phyloP scores from a whole-genome alignment of 2,329 filamentous ascomycete genomes.

The Apiospora sp. region DNA sequence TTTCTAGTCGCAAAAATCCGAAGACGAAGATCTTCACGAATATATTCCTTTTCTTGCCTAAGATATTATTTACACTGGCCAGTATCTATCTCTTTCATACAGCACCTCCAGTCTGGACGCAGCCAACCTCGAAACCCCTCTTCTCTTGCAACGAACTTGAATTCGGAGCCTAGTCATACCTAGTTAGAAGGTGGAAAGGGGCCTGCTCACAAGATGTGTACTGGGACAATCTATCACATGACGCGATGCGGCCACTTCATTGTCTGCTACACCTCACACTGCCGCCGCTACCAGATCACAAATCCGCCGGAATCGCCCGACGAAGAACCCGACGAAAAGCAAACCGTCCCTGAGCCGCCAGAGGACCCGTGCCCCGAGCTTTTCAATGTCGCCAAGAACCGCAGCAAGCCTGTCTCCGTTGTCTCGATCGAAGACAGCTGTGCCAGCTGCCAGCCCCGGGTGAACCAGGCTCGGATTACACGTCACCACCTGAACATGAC shows the following conservation, averaged over 20 bases:
- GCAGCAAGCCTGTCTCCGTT: no score
- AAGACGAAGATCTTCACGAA: neutral
- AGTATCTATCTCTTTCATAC: neutral
- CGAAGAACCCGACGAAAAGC: no score
- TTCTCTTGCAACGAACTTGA: neutral
- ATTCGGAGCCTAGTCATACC: neutral
- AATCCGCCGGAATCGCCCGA: neutral
- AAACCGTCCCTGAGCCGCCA: neutral
- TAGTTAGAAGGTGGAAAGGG: neutral
- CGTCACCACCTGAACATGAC: no score
- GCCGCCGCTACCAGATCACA: neutral
- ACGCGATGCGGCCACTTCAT: neutral
- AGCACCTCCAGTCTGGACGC: neutral
- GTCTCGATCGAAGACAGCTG: neutral
- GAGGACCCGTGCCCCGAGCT: neutral
- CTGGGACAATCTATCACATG: neutral
- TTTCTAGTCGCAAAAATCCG: neutral
- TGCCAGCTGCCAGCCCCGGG: neutral
- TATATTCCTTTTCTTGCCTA: neutral
- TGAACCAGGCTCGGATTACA: no score
- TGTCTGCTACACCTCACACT: slow-evolving; percentile 12
- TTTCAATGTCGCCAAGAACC: no score
- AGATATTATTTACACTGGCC: neutral
- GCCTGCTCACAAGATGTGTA: slow-evolving; percentile 3
- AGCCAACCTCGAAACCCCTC: neutral